Conservation (phyloP, 306 rosid species). For the Datisca glomerata region DNA sequence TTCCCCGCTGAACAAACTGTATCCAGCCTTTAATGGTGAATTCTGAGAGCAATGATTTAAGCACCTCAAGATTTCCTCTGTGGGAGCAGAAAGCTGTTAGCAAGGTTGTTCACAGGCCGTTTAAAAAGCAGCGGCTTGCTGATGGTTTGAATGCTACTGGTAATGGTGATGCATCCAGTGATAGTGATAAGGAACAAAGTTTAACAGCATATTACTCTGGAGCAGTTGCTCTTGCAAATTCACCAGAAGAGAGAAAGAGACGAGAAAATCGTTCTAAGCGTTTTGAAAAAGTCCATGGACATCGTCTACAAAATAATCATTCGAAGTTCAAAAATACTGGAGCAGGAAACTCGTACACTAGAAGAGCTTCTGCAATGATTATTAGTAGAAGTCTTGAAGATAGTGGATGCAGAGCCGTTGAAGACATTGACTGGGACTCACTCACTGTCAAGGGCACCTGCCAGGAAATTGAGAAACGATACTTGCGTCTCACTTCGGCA, state of each 20-base stretch:
- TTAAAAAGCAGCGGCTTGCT: conserved; percentile 68
- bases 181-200: conserved; percentile 79
- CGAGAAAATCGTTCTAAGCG: conserved; percentile 91
- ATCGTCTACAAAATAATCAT: conserved; percentile 39
- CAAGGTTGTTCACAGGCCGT: conserved; percentile 43
- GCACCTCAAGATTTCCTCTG: conserved; percentile 37
- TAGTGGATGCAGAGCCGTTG: conserved; percentile 76
- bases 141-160: conserved; percentile 36
- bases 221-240: conserved; percentile 57
- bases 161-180: conserved; percentile 74
- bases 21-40: conserved; percentile 46
- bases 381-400: conserved; percentile 71
- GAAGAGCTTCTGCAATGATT: conserved; percentile 74
- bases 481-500: conserved; percentile 94
- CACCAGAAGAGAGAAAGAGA: conserved; percentile 88
- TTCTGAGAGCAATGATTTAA: conserved; percentile 41
- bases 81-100: conserved; percentile 41
- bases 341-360: conserved; percentile 51
- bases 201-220: conserved; percentile 54
- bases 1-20: conserved; percentile 3
- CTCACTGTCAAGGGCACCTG: conserved; percentile 97
- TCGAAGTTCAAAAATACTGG: conserved; percentile 46
- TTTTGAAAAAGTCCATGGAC: conserved; percentile 78
- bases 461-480: conserved; percentile 92
- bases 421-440: conserved; percentile 99